Evolutionary conservation across 768 basidiomycete genomes (phyloP).

Genomic region (Hortiboletus campestris): DNA sequence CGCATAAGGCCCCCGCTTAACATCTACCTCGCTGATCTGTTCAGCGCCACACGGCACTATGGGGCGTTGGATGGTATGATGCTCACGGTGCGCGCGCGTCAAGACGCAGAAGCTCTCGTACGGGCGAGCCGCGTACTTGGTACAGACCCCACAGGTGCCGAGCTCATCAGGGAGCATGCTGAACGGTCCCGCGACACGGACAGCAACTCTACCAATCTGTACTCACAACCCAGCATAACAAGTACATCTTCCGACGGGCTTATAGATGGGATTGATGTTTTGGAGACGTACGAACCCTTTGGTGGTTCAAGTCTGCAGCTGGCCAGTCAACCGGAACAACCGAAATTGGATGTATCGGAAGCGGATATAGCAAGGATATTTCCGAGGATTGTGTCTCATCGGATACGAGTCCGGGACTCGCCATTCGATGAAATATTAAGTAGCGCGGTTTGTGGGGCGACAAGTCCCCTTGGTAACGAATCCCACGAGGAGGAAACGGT

Average conservation of each 20-base stretch:
- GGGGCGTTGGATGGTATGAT: slow-evolving; percentile 66
- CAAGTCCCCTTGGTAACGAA: slow-evolving; percentile 19
- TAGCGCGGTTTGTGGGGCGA: slow-evolving; percentile 59
- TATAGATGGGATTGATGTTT: slow-evolving; percentile 16
- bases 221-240: slow-evolving; percentile 15
- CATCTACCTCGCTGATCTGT: slow-evolving; percentile 71
- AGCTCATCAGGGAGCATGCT: slow-evolving; percentile 43
- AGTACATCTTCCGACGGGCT: slow-evolving; percentile 24
- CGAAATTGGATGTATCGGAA: slow-evolving; percentile 61
- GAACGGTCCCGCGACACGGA: slow-evolving; percentile 20
- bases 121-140: slow-evolving; percentile 68
- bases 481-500: slow-evolving; percentile 12
- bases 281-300: slow-evolving; percentile 7
- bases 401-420: slow-evolving; percentile 65
- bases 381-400: slow-evolving; percentile 72
- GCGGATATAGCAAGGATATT: slow-evolving; percentile 74
- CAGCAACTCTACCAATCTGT: slow-evolving; percentile 17
- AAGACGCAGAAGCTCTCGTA: slow-evolving; percentile 65
- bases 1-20: slow-evolving; percentile 50
- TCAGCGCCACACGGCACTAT: slow-evolving; percentile 72
- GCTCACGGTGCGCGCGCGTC: slow-evolving; percentile 56
- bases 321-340: slow-evolving; percentile 17
- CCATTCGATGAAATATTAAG: slow-evolving; percentile 70
- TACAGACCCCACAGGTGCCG: slow-evolving; percentile 57
- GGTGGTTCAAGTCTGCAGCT: slow-evolving; percentile 4